Evolutionary conservation across 208 protist species (phyloP).

Genomic region (Leishmania tarentolae): DNA sequence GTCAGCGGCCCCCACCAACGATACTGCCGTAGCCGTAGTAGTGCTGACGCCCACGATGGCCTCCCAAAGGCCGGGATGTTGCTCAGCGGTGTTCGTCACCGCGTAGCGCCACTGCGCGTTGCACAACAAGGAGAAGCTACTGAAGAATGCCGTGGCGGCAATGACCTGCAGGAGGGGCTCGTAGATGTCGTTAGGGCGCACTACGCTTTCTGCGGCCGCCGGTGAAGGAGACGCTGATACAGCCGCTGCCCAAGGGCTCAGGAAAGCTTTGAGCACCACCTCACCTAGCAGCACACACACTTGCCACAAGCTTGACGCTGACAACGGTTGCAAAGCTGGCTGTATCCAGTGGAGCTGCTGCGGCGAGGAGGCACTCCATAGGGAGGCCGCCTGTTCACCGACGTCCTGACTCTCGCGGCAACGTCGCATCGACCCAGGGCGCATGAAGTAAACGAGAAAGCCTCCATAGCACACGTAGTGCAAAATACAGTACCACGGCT

Average conservation of each 20-base stretch:
- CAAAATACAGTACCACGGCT: slow-evolving; percentile 21
- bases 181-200: not conserved
- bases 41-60: not conserved
- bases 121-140: slow-evolving; percentile 19
- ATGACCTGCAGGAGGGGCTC: slow-evolving; percentile 14
- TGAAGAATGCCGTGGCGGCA: slow-evolving; percentile 30
- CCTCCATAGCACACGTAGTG: slow-evolving; percentile 26
- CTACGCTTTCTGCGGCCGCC: not conserved
- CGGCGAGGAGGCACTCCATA: not conserved
- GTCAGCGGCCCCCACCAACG: not conserved
- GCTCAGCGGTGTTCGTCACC: slow-evolving; percentile 8
- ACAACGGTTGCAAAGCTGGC: not conserved
- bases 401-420: not conserved
- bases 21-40: not conserved
- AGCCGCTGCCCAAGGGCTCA: slow-evolving; percentile 9
- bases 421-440: not conserved
- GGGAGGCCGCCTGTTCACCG: not conserved
- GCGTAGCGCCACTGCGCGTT: slow-evolving; percentile 25
- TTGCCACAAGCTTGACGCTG: not conserved
- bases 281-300: not conserved
- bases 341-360: not conserved
- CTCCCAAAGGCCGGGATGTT: slow-evolving; percentile 11
- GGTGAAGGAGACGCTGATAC: not conserved
- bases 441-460: slow-evolving; percentile 19
- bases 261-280: slow-evolving; percentile 5